These are phyloP conservation scores for Berberis vulgaris DNA, from an alignment of 164 flowering plant genomes.

Conservation along the genomic window DNA sequence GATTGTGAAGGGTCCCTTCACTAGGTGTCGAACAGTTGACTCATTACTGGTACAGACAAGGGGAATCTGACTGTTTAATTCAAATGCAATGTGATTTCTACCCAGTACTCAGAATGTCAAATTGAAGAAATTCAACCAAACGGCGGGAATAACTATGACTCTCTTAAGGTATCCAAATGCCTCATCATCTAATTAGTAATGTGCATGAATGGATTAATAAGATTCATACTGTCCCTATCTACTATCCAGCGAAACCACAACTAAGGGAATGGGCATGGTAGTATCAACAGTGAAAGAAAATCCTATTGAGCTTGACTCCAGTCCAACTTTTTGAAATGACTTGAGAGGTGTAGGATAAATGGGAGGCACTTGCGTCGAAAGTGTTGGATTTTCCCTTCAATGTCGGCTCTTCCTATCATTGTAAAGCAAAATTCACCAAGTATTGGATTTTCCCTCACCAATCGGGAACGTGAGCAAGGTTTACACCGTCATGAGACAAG, in stretches of 20 bases:
- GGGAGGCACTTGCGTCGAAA: too few relatives aligned
- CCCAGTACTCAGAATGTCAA: slow-evolving; percentile 2
- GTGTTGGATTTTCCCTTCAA: too few relatives aligned
- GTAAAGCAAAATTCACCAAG: too few relatives aligned
- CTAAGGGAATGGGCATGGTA: background rate
- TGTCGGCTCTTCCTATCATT: too few relatives aligned
- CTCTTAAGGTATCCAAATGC: slow-evolving; percentile 9
- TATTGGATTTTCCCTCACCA: too few relatives aligned
- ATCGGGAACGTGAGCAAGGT: too few relatives aligned
- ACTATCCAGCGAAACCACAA: too few relatives aligned
- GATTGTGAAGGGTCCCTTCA: background rate
- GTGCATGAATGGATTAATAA: slow-evolving; percentile 3
- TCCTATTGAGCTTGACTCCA: slow-evolving; percentile 4
- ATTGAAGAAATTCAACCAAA: slow-evolving; percentile 7
- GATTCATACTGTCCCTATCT: background rate
- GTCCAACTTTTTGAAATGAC: too few relatives aligned
- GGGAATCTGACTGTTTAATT: slow-evolving; percentile 4
- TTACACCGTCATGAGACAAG: too few relatives aligned
- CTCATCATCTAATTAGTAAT: background rate
- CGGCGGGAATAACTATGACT: slow-evolving; percentile 4
- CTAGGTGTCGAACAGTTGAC: slow-evolving; percentile 1
- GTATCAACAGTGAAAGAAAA: background rate
- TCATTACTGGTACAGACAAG: slow-evolving; percentile 6
- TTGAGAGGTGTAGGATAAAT: too few relatives aligned
- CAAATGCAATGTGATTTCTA: slow-evolving; percentile 5